phyloP scores from a whole-genome alignment of 2,329 filamentous ascomycete species.

The Trichoderma koningiopsis region DNA sequence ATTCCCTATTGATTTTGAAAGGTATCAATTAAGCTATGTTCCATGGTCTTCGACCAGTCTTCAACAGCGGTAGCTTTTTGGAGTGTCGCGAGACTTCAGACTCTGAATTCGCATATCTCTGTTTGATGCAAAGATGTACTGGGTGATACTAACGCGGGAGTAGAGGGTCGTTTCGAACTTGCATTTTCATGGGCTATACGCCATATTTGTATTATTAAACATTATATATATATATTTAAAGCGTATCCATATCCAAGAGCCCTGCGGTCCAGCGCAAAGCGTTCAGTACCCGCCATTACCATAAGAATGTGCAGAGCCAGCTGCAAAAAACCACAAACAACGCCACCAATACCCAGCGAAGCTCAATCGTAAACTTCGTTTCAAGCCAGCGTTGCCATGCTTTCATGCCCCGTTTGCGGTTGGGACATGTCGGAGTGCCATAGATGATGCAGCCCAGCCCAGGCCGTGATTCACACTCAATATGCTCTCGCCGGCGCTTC shows the following conservation, averaged over 20 bases:
- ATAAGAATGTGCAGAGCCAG: slow-evolving; percentile 22
- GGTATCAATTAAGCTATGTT: not conserved
- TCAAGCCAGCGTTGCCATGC: slow-evolving; percentile 49
- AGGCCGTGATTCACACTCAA: slow-evolving; percentile 61
- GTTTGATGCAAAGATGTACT: not conserved
- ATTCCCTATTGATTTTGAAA: too few species aligned
- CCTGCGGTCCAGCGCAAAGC: not conserved
- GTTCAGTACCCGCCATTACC: not conserved
- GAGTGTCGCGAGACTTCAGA: not conserved
- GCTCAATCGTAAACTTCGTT: slow-evolving; percentile 47
- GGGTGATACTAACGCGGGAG: not conserved
- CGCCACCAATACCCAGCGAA: slow-evolving; percentile 53
- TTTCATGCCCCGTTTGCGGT: slow-evolving; percentile 50
- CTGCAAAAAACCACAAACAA: slow-evolving; percentile 41
- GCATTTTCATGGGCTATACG: not conserved
- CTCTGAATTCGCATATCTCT: not conserved
- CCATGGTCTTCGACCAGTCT: too few species aligned
- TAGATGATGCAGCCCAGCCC: slow-evolving; percentile 59
- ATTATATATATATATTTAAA: not conserved
- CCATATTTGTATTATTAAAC: not conserved
- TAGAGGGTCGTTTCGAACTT: not conserved
- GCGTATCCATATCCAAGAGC: not conserved
- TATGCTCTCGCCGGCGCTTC: slow-evolving; percentile 60
- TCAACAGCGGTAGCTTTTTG: not conserved
- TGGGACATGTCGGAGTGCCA: slow-evolving; percentile 51